Percentiles rank a stretch among this genome's conserved stretches.
Evolutionary conservation across 2,329 filamentous ascomycete species (phyloP).

Genomic region (Stachybotrys chlorohalonatus): DNA sequence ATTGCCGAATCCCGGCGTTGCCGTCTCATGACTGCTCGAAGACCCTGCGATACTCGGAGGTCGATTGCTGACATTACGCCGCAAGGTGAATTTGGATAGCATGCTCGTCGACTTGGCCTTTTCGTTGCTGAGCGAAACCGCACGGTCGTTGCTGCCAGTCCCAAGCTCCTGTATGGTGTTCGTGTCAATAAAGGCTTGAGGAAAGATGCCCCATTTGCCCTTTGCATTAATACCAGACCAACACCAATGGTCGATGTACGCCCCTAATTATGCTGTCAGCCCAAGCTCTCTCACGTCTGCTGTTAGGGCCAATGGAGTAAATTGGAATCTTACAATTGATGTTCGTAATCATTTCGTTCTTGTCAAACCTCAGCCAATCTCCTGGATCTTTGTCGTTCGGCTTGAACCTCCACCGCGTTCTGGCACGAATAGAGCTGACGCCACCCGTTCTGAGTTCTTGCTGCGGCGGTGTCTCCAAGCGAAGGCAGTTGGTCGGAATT

Average conservation of each 20-base stretch:
- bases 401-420: conserved; percentile 44
- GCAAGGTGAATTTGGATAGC: conserved; percentile 23
- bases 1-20: conserved; percentile 1
- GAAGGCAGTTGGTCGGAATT: conserved; percentile 38
- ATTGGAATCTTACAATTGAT: conserved; percentile 38
- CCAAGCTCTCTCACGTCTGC: not conserved
- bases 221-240: conserved; percentile 45
- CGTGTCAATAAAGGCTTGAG: conserved; percentile 37
- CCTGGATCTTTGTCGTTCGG: conserved; percentile 33
- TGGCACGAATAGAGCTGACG: conserved; percentile 37
- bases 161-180: conserved; percentile 31
- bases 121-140: conserved; percentile 22
- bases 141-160: conserved; percentile 16
- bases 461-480: conserved; percentile 36
- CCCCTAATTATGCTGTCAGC: conserved; percentile 19
- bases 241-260: conserved; percentile 43
- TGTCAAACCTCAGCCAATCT: conserved; percentile 53
- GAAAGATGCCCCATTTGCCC: conserved; percentile 45
- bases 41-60: conserved; percentile 23
- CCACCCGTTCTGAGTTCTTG: conserved; percentile 36
- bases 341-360: conserved; percentile 58
- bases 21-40: conserved; percentile 19
- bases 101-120: conserved; percentile 22
- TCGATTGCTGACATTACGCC: conserved; percentile 17
- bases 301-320: not conserved